Evolutionary conservation across 805 yeast genomes (phyloP), one percentile per base, ranked within the genome.

Genomic region (Nakazawaea ernobii): DNA sequence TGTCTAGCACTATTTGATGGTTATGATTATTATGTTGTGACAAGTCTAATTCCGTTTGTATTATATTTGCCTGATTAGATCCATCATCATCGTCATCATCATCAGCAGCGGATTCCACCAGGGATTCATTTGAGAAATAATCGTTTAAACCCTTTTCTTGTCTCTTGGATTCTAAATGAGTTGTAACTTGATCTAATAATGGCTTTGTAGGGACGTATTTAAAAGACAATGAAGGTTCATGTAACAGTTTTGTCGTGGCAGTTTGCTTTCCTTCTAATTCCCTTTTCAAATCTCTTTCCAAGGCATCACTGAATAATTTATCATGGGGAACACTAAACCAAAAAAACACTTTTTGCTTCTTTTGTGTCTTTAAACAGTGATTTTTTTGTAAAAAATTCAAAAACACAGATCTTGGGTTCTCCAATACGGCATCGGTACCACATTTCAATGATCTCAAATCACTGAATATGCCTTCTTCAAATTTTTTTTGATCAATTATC

Each of bases 301-400:
- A 67, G 0, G 97, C 97, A 65, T 94, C 98, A 2, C 89, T 81
- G 75, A 94, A 91, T 39, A 92, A 70, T 60, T 85, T 82, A 60
- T 91, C 96, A 65, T 92, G 98, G 24, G 94, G 94, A 8, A 94
- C 97, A 59, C 91, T 85, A 63, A 86, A 90, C 98, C 98, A 94
- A 64, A 85, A 89, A 62, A 92, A 92, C 38, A 92, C 97, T 60
- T 94, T 92, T 62, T 92, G 99, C 59, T 94, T 92, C 74, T 92
- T 92, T 59, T 92, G 97, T 0, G 99, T 92, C 56, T 96, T 75
- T 26, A 92, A 71, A 61, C 98, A 92, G 53, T 83, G 81, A 61
- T 92, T 87, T 59, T 84, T 86, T 66, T 86, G 89, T 27, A 92
- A 69, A 58, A 92, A 90, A 52, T 84, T 86, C 50, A 92, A 71